Evolutionary conservation across 2,329 filamentous ascomycete genomes (phyloP), one percentile per base, ranked within the genome.

Genomic region (Colletotrichum zoysiae): DNA sequence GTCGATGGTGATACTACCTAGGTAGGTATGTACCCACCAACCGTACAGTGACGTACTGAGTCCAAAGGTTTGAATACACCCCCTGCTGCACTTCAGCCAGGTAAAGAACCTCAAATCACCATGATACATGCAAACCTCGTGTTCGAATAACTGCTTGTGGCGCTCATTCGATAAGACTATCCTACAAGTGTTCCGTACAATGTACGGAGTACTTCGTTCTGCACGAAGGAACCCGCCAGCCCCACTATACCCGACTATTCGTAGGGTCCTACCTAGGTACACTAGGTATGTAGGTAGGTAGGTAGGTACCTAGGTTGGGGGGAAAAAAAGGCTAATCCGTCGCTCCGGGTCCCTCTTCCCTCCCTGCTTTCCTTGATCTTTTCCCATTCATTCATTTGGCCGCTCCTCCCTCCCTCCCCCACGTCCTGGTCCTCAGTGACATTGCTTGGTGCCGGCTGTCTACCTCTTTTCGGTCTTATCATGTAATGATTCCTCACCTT

Each of bases 401-500:
- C 3, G 50, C 23, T 18, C 12, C 16, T 44, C 38, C 48, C 26
- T 26, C 26, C 26, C 26, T 26, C n/a, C 38, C 55, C 51, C 61
- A 64, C 38, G 48, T 46, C 16, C 50, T 46, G 56, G 26, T 46
- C 20, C 61, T 18, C 50, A 26, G 30, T 35, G n/a, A 51, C 55
- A n/a, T 23, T 38, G 53, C 55, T 38, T 56, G 14, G 55, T 40
- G 23, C 33, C 42, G 23, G 46, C 26, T n/a, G 38, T 50, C 40
- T 20, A 53, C 18, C 46, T 38, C 23, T 20, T 8, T 33, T 33
- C 30, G 8, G 46, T 33, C 51, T 51, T 42, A 55, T 56, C 55
- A 70, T 69, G 53, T 57, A 60, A 40, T 70, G 59, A 70, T 46
- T 5, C 40, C 16, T 14, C 51, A 9, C 64, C 70, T 30, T 14